These are phyloP conservation scores for Kingdonia uniflora DNA, from an alignment of 164 flowering plant genomes.

Conservation along the genomic window DNA sequence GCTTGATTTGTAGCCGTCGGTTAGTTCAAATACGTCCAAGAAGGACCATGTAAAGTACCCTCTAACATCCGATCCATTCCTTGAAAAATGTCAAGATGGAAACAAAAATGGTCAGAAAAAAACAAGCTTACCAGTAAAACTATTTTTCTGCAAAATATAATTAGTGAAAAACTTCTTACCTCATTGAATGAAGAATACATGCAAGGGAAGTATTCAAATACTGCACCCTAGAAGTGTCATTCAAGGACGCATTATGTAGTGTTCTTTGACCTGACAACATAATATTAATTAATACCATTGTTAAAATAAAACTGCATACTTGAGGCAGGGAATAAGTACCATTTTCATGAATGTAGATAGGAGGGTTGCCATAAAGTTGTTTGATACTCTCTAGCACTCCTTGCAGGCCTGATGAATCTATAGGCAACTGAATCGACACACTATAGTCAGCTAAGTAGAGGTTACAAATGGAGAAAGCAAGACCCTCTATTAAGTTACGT, in stretches of 20 bases:
- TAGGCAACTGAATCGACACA: conserved; percentile 18
- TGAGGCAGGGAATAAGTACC: too few relatives aligned
- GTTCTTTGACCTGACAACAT: conserved; percentile 18
- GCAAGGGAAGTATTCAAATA: conserved; percentile 25
- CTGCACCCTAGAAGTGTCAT: conserved; percentile 24
- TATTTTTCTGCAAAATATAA: too few relatives aligned
- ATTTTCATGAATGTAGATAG: conserved; percentile 30
- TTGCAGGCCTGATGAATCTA: conserved; percentile 26
- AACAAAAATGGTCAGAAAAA: too few relatives aligned
- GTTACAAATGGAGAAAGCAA: not conserved
- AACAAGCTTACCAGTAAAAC: too few relatives aligned
- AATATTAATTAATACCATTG: too few relatives aligned
- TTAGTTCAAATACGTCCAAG: conserved; percentile 26
- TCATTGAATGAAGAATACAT: conserved; percentile 27
- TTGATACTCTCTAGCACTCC: conserved; percentile 36
- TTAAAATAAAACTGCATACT: too few relatives aligned
- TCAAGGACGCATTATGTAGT: conserved; percentile 14
- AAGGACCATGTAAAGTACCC: too few relatives aligned
- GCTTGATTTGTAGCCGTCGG: conserved; percentile 13
- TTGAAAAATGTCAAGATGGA: too few relatives aligned
- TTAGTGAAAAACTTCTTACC: conserved; percentile 39
- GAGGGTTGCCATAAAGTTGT: conserved; percentile 54
- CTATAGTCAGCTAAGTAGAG: not conserved
- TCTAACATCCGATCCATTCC: too few relatives aligned
- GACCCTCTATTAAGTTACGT: too few relatives aligned